Conservation (phyloP, 257 asterid genomes). For the Salvia splendens region DNA sequence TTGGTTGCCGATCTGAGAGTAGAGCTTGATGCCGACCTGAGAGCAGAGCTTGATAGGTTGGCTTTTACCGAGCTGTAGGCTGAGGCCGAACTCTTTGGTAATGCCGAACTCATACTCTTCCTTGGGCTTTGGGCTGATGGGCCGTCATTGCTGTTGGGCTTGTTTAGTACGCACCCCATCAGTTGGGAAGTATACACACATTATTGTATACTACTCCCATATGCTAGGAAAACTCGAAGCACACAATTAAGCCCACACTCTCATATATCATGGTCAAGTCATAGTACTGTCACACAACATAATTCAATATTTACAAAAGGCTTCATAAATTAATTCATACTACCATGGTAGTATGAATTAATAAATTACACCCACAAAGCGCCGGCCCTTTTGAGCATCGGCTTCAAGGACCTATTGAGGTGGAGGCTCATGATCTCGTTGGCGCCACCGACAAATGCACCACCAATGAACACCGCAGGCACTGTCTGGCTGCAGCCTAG, state of each 20-base stretch:
- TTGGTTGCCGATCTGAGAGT: too few relatives aligned
- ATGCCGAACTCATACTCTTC: too few relatives aligned
- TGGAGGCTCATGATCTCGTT: conserved; percentile 81
- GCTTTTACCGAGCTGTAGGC: too few relatives aligned
- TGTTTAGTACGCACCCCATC: too few relatives aligned
- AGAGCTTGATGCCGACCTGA: too few relatives aligned
- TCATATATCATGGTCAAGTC: conserved; percentile 5
- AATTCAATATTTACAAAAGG: neutral
- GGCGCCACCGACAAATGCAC: conserved; percentile 67
- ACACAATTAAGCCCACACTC: conserved; percentile 30
- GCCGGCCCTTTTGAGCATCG: conserved; percentile 75
- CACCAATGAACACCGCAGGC: conserved; percentile 77
- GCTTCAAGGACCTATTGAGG: conserved; percentile 58
- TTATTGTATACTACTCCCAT: conserved; percentile 12
- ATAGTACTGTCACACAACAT: neutral
- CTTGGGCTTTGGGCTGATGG: too few relatives aligned
- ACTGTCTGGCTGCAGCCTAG: conserved; percentile 54
- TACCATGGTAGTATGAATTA: neutral
- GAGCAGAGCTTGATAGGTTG: too few relatives aligned
- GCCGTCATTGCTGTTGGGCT: too few relatives aligned
- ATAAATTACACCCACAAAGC: conserved; percentile 63
- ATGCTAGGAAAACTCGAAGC: conserved; percentile 37
- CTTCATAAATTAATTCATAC: neutral
- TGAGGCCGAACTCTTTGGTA: too few relatives aligned
- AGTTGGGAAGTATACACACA: conserved; percentile 29